A percentile compares a stretch with the other conserved stretches of the same genome.
phyloP scores from a whole-genome alignment of 345 rosid species.

The Populus deltoides region DNA sequence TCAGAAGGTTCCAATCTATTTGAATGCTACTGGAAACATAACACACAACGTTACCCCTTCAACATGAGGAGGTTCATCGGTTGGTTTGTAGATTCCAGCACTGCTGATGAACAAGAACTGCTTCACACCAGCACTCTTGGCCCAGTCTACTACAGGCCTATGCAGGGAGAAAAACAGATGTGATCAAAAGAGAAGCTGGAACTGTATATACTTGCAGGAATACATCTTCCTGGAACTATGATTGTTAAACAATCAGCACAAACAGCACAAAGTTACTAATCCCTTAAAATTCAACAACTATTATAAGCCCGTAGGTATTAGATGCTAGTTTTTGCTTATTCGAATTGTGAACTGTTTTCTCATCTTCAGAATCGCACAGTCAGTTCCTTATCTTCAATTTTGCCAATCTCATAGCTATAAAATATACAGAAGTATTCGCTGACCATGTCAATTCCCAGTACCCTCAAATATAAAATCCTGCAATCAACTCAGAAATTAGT shows the following conservation, averaged over 20 bases:
- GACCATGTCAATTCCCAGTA: neutral
- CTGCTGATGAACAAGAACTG: constrained; percentile 89
- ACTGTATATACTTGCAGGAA: neutral
- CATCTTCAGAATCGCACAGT: neutral
- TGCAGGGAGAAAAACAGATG: neutral
- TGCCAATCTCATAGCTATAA: neutral
- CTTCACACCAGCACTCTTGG: constrained; percentile 73
- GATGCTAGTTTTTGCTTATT: neutral
- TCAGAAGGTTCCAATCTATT: neutral
- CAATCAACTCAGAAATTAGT: neutral
- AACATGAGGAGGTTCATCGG: constrained; percentile 88
- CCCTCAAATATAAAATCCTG: neutral
- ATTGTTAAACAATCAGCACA: neutral
- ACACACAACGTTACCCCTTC: constrained; percentile 60
- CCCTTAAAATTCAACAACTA: neutral
- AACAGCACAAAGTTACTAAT: neutral
- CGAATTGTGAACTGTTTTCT: neutral
- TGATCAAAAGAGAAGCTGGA: neutral
- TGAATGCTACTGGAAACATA: constrained; percentile 1
- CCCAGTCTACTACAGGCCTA: constrained; percentile 91
- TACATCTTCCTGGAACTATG: neutral
- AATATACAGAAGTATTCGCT: neutral
- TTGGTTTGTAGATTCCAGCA: constrained; percentile 85
- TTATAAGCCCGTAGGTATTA: neutral
- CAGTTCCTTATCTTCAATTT: neutral